Evolutionary conservation across 2,329 filamentous ascomycete genomes (phyloP).

Genomic region (Claviceps sp.): DNA sequence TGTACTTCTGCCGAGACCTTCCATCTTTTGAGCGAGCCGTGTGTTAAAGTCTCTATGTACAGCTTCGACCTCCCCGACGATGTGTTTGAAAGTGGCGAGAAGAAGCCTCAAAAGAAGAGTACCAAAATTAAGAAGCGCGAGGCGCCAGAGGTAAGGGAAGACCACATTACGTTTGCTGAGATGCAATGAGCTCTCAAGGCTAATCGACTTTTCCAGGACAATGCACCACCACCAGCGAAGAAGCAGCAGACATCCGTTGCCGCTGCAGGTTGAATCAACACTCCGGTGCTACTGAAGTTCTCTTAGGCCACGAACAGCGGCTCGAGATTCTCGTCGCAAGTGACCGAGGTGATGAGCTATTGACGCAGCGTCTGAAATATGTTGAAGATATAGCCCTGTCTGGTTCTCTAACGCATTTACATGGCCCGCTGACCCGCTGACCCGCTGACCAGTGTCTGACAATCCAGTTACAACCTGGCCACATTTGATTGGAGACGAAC

Average conservation of each 20-base stretch:
- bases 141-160: constrained; percentile 29
- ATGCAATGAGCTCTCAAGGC: constrained; percentile 8
- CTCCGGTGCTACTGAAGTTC: not conserved
- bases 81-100: constrained; percentile 72
- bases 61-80: constrained; percentile 84
- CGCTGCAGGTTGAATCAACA: constrained; percentile 21
- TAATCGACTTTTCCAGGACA: constrained; percentile 20
- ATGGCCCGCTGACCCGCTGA: constrained; percentile 1
- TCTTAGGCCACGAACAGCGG: not conserved
- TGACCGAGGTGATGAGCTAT: not conserved
- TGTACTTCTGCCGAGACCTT: constrained; percentile 17
- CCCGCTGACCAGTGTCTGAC: constrained; percentile 4
- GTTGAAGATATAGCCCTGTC: constrained; percentile 2
- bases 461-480: constrained; percentile 2
- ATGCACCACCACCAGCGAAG: constrained; percentile 25
- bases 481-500: not conserved
- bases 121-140: constrained; percentile 35
- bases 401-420: constrained; percentile 1
- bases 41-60: constrained; percentile 2
- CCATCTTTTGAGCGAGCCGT: not conserved
- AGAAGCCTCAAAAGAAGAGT: constrained; percentile 48
- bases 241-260: constrained; percentile 28
- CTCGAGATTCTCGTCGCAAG: not conserved
- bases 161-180: constrained; percentile 3
- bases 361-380: not conserved